Conservation (phyloP, 345 rosid species). For the Salix caprea region DNA sequence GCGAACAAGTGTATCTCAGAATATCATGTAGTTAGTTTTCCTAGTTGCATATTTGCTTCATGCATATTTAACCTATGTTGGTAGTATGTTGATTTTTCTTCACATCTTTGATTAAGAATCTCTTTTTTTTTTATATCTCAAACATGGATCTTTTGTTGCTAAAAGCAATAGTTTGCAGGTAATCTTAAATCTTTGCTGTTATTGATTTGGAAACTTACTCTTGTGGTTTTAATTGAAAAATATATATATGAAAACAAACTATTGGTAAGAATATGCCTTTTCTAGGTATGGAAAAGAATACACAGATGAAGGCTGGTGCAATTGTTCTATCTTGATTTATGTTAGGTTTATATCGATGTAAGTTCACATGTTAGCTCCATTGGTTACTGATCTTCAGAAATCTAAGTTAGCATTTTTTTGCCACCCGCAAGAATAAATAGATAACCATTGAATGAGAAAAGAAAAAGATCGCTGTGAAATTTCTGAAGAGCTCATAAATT, state of each 20-base stretch:
- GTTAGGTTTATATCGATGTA: background rate
- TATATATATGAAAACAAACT: background rate
- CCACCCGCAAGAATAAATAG: background rate
- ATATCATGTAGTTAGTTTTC: background rate
- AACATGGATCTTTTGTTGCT: background rate
- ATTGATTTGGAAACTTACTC: conserved; percentile 1
- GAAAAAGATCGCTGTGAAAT: background rate
- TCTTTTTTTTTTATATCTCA: background rate
- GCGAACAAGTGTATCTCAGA: background rate
- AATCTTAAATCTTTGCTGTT: background rate
- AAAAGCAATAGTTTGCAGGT: background rate
- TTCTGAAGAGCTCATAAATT: background rate
- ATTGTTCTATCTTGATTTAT: background rate
- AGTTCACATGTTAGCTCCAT: background rate
- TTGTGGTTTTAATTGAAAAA: background rate
- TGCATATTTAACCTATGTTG: background rate
- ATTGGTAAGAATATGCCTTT: background rate
- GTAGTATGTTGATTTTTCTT: background rate
- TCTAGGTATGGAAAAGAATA: background rate
- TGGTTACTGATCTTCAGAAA: background rate
- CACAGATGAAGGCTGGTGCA: background rate
- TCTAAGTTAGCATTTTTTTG: background rate
- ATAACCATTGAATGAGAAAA: background rate
- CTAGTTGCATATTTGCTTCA: background rate
- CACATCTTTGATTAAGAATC: background rate